Percentiles rank a stretch among this genome's conserved stretches.
These are phyloP conservation scores for Paspalum notatum DNA, from an alignment of 176 grass and related monocot species.

Conservation along the genomic window DNA sequence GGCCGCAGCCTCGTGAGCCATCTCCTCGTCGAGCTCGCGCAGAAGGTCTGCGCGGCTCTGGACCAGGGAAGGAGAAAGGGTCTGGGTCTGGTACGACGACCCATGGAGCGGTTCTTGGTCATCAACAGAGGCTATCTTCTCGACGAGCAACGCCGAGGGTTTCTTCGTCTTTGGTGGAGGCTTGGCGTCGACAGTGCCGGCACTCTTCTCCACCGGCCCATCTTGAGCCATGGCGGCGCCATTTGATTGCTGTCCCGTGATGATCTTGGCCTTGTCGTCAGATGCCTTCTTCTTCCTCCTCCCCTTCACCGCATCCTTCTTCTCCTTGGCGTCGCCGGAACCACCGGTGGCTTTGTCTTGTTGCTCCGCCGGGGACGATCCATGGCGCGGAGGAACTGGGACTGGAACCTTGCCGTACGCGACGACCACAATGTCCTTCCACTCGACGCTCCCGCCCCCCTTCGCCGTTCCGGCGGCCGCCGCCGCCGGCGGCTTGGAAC, in stretches of 20 bases:
- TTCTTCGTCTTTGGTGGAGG: conserved; percentile 41
- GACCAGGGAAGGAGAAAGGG: not conserved
- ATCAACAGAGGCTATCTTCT: not conserved
- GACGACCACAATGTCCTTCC: conserved; percentile 65
- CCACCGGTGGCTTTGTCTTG: not conserved
- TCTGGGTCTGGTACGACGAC: conserved; percentile 17
- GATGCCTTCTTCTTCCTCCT: conserved; percentile 35
- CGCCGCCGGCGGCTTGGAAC: not conserved
- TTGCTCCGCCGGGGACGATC: not conserved
- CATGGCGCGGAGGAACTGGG: not conserved
- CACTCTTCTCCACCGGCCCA: conserved; percentile 19
- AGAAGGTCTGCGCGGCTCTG: conserved; percentile 9
- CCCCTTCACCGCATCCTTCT: conserved; percentile 30
- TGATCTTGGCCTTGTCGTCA: not conserved
- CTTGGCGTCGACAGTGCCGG: not conserved
- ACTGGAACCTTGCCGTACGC: conserved; percentile 29
- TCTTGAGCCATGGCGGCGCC: conserved; percentile 4
- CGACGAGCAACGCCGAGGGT: not conserved
- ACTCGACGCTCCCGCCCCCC: conserved; percentile 37
- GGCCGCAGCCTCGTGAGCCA: not conserved
- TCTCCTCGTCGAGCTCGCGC: conserved; percentile 29
- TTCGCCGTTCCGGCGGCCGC: not conserved
- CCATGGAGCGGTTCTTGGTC: not conserved
- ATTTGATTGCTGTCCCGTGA: not conserved
- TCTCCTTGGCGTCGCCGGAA: not conserved